Conservation (phyloP, 2,329 filamentous ascomycete species). For the Fusarium setosum region DNA sequence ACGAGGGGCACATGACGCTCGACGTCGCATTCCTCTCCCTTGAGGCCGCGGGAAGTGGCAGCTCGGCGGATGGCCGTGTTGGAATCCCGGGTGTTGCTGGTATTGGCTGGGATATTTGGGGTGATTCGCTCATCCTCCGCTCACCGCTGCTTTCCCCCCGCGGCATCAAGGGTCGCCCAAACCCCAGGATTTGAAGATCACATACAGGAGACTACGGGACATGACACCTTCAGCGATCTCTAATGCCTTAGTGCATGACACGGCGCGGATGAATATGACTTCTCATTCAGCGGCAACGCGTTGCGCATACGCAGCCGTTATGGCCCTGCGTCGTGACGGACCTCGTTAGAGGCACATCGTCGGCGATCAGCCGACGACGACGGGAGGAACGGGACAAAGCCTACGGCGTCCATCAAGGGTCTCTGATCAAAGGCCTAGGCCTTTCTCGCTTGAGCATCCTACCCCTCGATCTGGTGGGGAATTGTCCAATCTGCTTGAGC, state of each 20-base stretch:
- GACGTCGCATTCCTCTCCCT: conserved; percentile 37
- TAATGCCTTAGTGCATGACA: conserved; percentile 21
- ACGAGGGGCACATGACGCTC: conserved; percentile 40
- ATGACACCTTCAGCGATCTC: conserved; percentile 11
- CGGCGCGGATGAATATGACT: conserved; percentile 10
- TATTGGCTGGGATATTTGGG: neutral
- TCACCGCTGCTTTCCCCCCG: conserved; percentile 41
- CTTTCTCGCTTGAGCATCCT: conserved; percentile 19
- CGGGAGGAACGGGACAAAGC: conserved; percentile 8
- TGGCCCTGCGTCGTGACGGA: conserved; percentile 1
- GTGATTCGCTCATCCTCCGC: conserved; percentile 30
- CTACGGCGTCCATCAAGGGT: conserved; percentile 16
- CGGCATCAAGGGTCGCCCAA: conserved; percentile 19
- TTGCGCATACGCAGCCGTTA: conserved; percentile 12
- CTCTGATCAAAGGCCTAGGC: conserved; percentile 4
- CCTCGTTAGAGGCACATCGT: conserved; percentile 7
- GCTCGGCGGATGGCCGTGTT: conserved; percentile 33
- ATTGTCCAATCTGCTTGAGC: conserved; percentile 40
- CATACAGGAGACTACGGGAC: conserved; percentile 25
- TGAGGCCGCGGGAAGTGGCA: conserved; percentile 28
- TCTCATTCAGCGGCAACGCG: conserved; percentile 14
- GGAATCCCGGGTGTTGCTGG: conserved; percentile 26
- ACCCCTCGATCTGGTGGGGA: conserved; percentile 44
- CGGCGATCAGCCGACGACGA: conserved; percentile 24
- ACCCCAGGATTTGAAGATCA: conserved; percentile 30